Base-by-base conservation (phyloP, 345 rosid species). In the Aquilaria sinensis region DNA sequence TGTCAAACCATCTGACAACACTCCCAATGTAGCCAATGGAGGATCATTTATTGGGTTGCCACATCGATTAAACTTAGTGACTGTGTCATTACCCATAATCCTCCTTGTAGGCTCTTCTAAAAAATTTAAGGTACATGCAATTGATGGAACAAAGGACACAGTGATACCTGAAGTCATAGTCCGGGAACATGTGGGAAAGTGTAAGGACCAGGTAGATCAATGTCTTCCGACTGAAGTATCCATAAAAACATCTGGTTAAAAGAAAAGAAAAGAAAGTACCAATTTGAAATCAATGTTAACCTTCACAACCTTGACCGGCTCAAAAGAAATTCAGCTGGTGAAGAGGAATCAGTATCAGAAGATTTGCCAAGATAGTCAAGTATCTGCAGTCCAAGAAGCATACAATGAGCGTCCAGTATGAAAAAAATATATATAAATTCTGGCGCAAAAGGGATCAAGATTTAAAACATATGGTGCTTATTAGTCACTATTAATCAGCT, bases 1-100 rank as follows among this genome's bases (percentile, higher is more conserved):
- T 66, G 99, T 94, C 99, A 94, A 79, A 76, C 99, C 99, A 67
- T 83, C 62, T 90, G 99, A 90, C 99, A 94, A 80, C 99, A 94
- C 92, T 94, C 95, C 96, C 99, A 85, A 70, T 68, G 70, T 58
- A 76, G 61, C 60, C 66, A 64, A 70, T 64, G 77, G 82, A 74
- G 84, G 81, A 86, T 77, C 83, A 86, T 74, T 73, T 66, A 85
- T 75, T 53, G 97, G 99, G 97, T 77, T 94, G 96, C 74, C 99
- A 90, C 68, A 67, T 86, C 97, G 97, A 97, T 87, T 63, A 72
- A 34, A 78, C 53, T 81, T 90, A 96, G 96, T 94, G 96, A 86
- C 91, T 65, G 67, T 85, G 92, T 69, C 99, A 90, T 88, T 94
- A 90, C 95, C 99, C 99, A 81, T 90, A 88, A 90, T 77, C 97